Base-by-base conservation (phyloP, 352 stramenopile species). In the Halophytophthora batemanensis region DNA sequence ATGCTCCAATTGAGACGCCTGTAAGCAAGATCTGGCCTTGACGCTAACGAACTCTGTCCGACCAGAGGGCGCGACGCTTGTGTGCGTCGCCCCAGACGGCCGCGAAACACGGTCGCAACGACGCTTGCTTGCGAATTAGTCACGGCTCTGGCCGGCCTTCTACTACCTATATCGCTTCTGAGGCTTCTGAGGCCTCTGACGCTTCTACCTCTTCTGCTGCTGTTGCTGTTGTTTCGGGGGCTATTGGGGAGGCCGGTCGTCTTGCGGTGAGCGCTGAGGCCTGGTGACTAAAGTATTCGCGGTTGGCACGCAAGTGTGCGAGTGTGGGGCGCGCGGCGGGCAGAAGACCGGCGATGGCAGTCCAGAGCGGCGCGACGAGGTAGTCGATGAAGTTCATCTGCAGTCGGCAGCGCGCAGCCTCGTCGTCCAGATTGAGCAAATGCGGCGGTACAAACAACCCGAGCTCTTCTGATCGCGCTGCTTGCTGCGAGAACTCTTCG, bases 321-420 rank as follows among this genome's bases (percentile, higher is more conserved):
- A 87, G 49, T 18, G 74, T 77, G 4, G 63, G 28, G 21, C 66
- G 72, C 14, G 66, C 74, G 12, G 72, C 74, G 1, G 78, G 78
- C 37, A 92, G 29, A 48, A 92, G 81, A 35, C 59, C 44, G 10
- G 64, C 64, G 42, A 92, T 81, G 2, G 77, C 46, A 31, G 71
- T 79, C 81, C 81, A 92, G 19, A 92, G 54, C 39, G 81, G 81
- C 14, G 75, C 64, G 29, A 92, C 81, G 39, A 92, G 70, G 61
- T 92, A 92, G 60, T 92, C 79, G 59, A 92, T 87, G 45, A 92
- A 92, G 63, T 92, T 92, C 51, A 92, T 79, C 48, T 92, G 78
- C 31, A 92, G 53, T 4, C 77, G 76, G 35, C 59, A 83, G 21
- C 77, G 76, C 22, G 68, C 75, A 2, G 56, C 64, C 47, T 89